Evolutionary conservation across 495 filamentous ascomycete genomes (phyloP), one percentile per base, ranked within the genome.

Genomic region (Aspergillus funiculosus): DNA sequence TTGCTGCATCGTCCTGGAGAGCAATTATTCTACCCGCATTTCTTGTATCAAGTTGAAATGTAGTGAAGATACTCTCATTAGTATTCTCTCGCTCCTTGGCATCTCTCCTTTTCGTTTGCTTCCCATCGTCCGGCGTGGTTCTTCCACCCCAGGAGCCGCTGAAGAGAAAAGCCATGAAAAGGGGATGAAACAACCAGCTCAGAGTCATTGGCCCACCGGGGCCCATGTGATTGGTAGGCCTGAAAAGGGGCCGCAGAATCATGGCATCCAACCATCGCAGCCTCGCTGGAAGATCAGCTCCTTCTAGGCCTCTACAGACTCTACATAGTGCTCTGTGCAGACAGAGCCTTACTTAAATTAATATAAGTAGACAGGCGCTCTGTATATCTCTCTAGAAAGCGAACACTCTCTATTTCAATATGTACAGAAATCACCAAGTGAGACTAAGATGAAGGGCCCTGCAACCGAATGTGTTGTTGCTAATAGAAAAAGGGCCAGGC

Each of bases 191-290:
- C 46, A 26, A 14, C 6, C 24, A 14, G n/a, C n/a, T n/a, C 15
- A 9, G 37, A 37, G 34, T 38, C 46, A 48, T 38, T 20, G 19
- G 1, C 13, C 10, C 6, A 1, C 9, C n/a, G n/a, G n/a, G n/a
- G n/a, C n/a, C n/a, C n/a, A n/a, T 48, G 14, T 48, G 37, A 48
- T 48, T 48, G 46, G 46, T 39, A 39, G 37, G 30, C 9, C 18
- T 20, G 20, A 19, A 19, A 28, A 26, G 10, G 10, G 21, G 27
- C 21, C 17, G 17, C 37, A 14, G 21, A 26, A 18, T 22, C 17
- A 10, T 40, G 6, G 14, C 11, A 28, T 38, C 35, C 35, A 38
- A 22, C 35, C 19, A 35, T n/a, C n/a, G n/a, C n/a, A n/a, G n/a
- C n/a, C n/a, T n/a, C n/a, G n/a, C n/a, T n/a, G n/a, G n/a, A n/a